Evolutionary conservation across 2,329 filamentous ascomycete genomes (phyloP), one percentile per base, ranked within the genome.

Genomic region (Cercospora janseana): DNA sequence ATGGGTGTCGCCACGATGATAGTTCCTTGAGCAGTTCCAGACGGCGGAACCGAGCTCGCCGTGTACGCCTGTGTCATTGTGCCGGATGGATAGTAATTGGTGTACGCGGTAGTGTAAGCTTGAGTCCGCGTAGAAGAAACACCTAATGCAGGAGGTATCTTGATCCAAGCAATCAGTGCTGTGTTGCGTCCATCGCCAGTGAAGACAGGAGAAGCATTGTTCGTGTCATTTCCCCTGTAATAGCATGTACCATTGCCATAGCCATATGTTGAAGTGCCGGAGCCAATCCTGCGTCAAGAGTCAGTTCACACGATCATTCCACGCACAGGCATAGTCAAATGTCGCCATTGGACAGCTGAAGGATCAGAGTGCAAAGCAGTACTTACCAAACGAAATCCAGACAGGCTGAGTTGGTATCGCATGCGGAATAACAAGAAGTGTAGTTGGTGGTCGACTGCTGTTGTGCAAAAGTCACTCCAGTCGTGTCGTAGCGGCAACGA

Each of bases 1-100:
- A 47, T 44, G 29, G 54, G 54, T n/a, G 44, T 51, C 10, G 44
- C 40, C 20, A 54, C 34, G 10, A 55, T 41, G 8, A 55, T 52
- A 10, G 55, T 55, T 6, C 49, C 55, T 8, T 35, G 41, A 8
- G 20, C 26, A 7, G 52, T 52, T 2, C 55, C 52, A 21, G 48
- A 50, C 2, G 55, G 45, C 6, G 52, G n/a, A 15, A 55, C 46
- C 4, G 55, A 55, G 4, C 48, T 52, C 21, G 35, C 16, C 7
- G 55, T 57, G 15, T 50, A 45, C 10, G 32, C 31, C 8, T 41
- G 34, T 3, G 47, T 20, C 8, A 24, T 50, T 13, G 47, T 32
- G n/a, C 29, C 38, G 10, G 40, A 26, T n/a, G 47, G 40, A 15
- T 35, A 20, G 29, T 50, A 50, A 4, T 28, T 27, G 10, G 28